Base-by-base conservation (phyloP, 805 yeast species). In the Saturnispora dispora region DNA sequence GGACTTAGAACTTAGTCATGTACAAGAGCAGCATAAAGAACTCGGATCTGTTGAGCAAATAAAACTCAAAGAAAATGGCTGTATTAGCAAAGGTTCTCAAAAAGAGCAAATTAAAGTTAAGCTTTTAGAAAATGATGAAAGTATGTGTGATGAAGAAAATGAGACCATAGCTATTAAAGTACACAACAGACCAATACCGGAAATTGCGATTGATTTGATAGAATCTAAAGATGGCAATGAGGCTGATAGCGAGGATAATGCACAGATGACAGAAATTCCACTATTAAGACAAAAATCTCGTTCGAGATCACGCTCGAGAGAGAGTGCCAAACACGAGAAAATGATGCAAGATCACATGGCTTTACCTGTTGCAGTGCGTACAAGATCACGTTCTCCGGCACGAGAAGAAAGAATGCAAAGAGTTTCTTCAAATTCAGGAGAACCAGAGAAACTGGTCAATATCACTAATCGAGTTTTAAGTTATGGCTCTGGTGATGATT, bases 381-480 rank as follows among this genome's bases (percentile, higher is more conserved):
- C 53, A 27, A 52, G 67, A 35, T 57, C 64, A 4, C 53, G 58
- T 30, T 63, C 67, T 13, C 66, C 65, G 17, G 55, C 57, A 11
- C 52, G 66, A 44, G 59, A 58, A 28, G 65, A 63, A 44, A 48
- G 52, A 28, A 52, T 32, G n/a, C 30, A 36, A 9, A 45, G 32
- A 23, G 44, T 33, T 11, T 27, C 32, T 4, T 30, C 33, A 9
- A 37, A 15, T 17, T 22, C 42, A 10, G 48, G 43, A 32, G 32
- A 47, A 32, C 46, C 46, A 13, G 51, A 48, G 15, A 42, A 27
- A 8, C 27, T 52, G 11, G 42, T 46, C 3, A 32, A 51, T 25
- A 44, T 52, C 18, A 55, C 58, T 8, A 55, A 53, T 36, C 36
- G 66, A 15, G 64, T 63, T 10, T 49, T 64, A 39, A 63, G 67